These are phyloP conservation scores for Acer campestre DNA, from an alignment of 345 rosid species.

Conservation along the genomic window DNA sequence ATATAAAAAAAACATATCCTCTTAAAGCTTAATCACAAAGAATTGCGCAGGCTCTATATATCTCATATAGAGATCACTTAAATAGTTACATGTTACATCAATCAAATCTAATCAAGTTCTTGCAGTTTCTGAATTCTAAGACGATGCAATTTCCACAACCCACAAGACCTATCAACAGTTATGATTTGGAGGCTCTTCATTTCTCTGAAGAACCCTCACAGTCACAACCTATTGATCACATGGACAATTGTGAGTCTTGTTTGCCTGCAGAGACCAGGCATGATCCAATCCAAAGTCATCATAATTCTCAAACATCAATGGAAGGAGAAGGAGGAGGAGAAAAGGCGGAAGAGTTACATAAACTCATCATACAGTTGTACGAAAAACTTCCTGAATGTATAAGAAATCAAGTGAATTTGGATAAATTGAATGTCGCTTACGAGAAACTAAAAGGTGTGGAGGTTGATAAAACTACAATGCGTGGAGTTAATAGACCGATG, in stretches of 20 bases:
- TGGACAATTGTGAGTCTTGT: background rate
- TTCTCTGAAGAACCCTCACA: background rate
- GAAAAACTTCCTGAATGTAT: slow-evolving; percentile 30
- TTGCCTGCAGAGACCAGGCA: background rate
- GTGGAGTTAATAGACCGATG: slow-evolving; percentile 1
- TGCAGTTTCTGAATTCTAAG: background rate
- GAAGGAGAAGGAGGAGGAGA: slow-evolving; percentile 17
- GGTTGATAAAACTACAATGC: slow-evolving; percentile 7
- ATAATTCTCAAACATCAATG: background rate
- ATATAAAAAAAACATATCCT: no score
- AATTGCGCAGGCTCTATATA: no score
- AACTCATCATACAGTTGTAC: slow-evolving; percentile 21
- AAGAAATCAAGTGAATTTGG: slow-evolving; percentile 20
- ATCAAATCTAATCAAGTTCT: background rate
- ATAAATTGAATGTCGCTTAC: slow-evolving; percentile 6
- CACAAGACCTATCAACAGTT: slow-evolving; percentile 33
- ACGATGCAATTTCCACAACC: slow-evolving; percentile 34
- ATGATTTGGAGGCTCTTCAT: background rate
- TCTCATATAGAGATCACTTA: no score
- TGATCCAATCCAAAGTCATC: background rate
- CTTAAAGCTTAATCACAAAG: no score
- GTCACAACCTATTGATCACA: background rate
- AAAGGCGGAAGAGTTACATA: slow-evolving; percentile 13
- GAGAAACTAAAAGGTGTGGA: background rate
- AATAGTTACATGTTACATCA: no score